Base-by-base conservation (phyloP, 139 green algal species). In the Coccomyxa sp. region DNA sequence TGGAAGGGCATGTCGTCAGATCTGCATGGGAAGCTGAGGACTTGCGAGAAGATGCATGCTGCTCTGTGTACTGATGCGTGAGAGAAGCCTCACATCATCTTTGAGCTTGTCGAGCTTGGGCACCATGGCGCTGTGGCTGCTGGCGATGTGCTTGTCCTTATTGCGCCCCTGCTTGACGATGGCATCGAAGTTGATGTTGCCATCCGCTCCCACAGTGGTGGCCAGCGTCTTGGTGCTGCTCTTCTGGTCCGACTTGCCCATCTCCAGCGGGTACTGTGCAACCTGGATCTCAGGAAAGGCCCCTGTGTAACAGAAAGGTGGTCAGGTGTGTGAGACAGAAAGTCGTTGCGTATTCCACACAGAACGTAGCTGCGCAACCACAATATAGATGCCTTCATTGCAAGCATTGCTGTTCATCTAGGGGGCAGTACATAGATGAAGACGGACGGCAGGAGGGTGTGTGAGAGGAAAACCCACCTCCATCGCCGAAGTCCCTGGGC, bases 221-320 rank as follows among this genome's bases (percentile, higher is more conserved):
- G 92, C 93, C 34, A 98, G 84, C 12, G 91, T 94, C 74, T 88
- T 78, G 58, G 39, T 78, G 29, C 36, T 55, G 74, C 76, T 79
- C 76, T 1, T 73, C 81, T 89, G 88, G 71, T 91, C 82, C 54
- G 89, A 82, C 0, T 85, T 76, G 14, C 95, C 95, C 95, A 98
- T 97, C 29, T 93, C 91, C 71, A 97, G 80, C 0, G 95, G 95
- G 77, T 97, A 98, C 85, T 99, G 95, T 18, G 92, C 88, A 6
- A 97, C 86, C 16, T 68, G 80, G 0, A 97, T 89, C 82, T 98
- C 94, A 0, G 94, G 95, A 79, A 95, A 98, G 2, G 95, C 95
- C 6, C 83, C 86, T 76, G 68, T 35, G 36, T 22, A 64, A 29
- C n/a, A n/a, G n/a, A n/a, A n/a, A n/a, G n/a, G n/a, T n/a, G n/a